Evolutionary conservation across 805 yeast genomes (phyloP), one percentile per base, ranked within the genome.

Genomic region (Zygotorulaspora sp.): DNA sequence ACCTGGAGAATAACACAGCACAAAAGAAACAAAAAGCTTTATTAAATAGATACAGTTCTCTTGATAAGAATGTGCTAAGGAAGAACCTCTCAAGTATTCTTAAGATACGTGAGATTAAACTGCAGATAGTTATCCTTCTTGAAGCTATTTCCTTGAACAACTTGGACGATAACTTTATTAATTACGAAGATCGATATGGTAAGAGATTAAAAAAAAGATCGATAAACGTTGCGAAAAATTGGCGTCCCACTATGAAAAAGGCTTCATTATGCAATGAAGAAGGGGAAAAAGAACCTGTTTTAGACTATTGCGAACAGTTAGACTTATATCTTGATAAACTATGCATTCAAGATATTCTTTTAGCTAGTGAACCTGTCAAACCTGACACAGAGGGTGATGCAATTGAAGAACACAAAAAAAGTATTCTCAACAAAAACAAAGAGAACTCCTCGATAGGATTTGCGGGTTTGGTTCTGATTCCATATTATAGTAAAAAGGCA

Each of bases 91-190:
- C 65, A 2, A 53, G 62, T 25, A 66, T 68, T 25, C 58, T 77
- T 41, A 77, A 76, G 44, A 62, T 72, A 2, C 58, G 81, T 23
- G 83, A 77, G 45, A 72, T 78, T 1, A 80, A 76, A 44, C 50
- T 78, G 21, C 83, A 78, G 49, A 60, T 75, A 0, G 47, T 78
- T 2, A 43, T 75, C 1, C 44, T 73, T 2, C 47, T 77, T 27
- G 83, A 78, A 45, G 38, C 74, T 3, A 53, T 77, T 2, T 45
- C 54, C 15, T 32, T 60, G 8, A 52, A 63, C 40, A 55, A 53
- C 4, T 43, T 67, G 6, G 70, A 68, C 36, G 15, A 31, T 1
- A 44, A 72, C 62, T 52, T 52, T 42, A 17, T 58, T 45, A 13
- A 67, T 60, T 50, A 58, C 66, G 49, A 59, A 38, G 26, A 39